Base-by-base conservation (phyloP, 768 basidiomycete species). In the Pulveroboletus sp. region DNA sequence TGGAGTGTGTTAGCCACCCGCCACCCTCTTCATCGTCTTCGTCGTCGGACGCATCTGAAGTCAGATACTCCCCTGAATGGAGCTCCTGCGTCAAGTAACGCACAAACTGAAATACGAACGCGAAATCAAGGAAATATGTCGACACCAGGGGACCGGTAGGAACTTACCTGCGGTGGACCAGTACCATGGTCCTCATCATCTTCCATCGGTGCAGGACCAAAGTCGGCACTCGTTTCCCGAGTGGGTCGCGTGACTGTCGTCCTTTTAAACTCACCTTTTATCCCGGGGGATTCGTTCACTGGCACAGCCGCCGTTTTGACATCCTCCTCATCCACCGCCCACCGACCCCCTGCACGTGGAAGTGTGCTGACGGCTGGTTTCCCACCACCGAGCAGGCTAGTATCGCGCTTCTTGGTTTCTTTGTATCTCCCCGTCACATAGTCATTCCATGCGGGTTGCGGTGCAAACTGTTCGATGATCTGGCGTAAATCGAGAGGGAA, bases 391-490 rank as follows among this genome's bases (percentile, higher is more conserved):
- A 98, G 77, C 8, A 88, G 75, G 55, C 79, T 80, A 13, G 76
- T 78, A 61, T 97, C 93, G 36, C 83, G 82, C 55, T 79, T 79
- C 71, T 92, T 92, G 9, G 92, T 89, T 66, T 96, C 93, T 33
- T 80, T 77, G 58, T 93, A 91, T 32, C 89, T 73, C 6, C 89
- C 90, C 3, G 78, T 81, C 36, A 97, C 91, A 57, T 93, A 99
- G 33, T 86, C 80, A 49, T 92, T 85, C 96, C 96, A 99, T 40
- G 83, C 81, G 3, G 80, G 74, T 42, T 86, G 82, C 4, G 89
- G 89, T 28, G 86, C 85, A 53, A 80, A 83, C 42, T 75, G 73
- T 39, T 79, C 74, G 51, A 96, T 79, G 49, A 75, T 70, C 1
- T 76, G 72, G 24, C 82, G 77, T 21, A 96, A 75, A 28, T 93